Evolutionary conservation across 495 filamentous ascomycete species (phyloP).

Genomic region (Daldinia concentrica): DNA sequence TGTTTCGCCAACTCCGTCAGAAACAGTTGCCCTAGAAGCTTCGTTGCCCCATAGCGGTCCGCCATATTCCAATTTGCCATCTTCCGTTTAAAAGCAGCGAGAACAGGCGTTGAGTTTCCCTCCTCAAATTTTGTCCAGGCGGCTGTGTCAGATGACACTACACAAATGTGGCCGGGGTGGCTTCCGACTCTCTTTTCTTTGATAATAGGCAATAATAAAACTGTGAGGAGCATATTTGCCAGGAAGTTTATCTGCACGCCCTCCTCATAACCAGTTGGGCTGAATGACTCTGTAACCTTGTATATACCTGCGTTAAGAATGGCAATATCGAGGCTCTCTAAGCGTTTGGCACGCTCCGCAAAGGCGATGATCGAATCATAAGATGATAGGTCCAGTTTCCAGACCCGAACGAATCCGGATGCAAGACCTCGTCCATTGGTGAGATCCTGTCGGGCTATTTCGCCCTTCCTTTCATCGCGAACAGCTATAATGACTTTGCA

Average conservation of each 20-base stretch:
- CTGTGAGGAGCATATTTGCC: not conserved
- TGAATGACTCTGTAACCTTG: not conserved
- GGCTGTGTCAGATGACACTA: not conserved
- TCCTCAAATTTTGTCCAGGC: not conserved
- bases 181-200: not conserved
- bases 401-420: not conserved
- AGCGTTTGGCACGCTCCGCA: not conserved
- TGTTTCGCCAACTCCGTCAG: not conserved
- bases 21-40: not conserved
- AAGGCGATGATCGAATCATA: not conserved
- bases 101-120: not conserved
- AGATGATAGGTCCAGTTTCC: not conserved
- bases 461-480: not conserved
- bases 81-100: not conserved
- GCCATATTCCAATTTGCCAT: not conserved
- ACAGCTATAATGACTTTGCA: not conserved
- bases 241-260: not conserved
- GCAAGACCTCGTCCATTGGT: not conserved
- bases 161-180: not conserved
- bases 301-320: not conserved
- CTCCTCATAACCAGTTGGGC: not conserved
- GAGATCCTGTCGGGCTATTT: not conserved
- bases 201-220: not conserved
- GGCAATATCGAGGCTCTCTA: not conserved
- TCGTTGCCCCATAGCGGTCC: not conserved